Evolutionary conservation across 2,329 filamentous ascomycete genomes (phyloP), one percentile per base, ranked within the genome.

Genomic region (Xylaria sp.): DNA sequence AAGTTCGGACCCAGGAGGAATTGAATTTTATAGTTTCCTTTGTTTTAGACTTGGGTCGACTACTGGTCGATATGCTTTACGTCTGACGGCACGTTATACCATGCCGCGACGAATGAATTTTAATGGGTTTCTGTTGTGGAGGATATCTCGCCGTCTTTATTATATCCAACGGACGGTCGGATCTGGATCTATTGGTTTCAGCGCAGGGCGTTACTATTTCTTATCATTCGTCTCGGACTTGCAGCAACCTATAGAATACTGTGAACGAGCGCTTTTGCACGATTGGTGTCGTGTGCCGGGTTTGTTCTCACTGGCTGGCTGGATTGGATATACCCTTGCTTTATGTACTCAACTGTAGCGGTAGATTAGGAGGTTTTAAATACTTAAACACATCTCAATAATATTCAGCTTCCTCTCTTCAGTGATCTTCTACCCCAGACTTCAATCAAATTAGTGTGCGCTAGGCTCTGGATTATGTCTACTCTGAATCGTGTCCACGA

Each of bases 321-420:
- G 70, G 65, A 70, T 68, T 65, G 67, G 71, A 71, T 73, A 73
- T 73, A 73, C 71, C 71, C 71, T 44, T 68, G 53, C 17, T 68
- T 64, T 63, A 59, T 59, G 51, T 65, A 61, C 31, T 66, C 38
- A 62, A 56, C 17, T 68, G 68, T 68, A 69, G 69, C 23, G 66
- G 58, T 66, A 69, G 68, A 46, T 1, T 23, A 9, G 46, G 38
- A 59, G 49, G 59, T 51, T 58, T 42, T 20, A 60, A 61, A 54
- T 46, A 46, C 15, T 23, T 54, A 20, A 54, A 20, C 17, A 31
- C 48, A 26, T 26, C 28, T 51, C 48, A 51, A 51, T 51, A 23
- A 9, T n/a, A 33, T 11, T 53, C 26, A 53, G 23, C 13, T 13
- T 26, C 15, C 15, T 2, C 20, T 26, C 2, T 6, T 26, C 4